Percentiles rank a stretch among this genome's conserved stretches.
phyloP scores from a whole-genome alignment of 2,329 filamentous ascomycete genomes.

The Venturia nashicola region DNA sequence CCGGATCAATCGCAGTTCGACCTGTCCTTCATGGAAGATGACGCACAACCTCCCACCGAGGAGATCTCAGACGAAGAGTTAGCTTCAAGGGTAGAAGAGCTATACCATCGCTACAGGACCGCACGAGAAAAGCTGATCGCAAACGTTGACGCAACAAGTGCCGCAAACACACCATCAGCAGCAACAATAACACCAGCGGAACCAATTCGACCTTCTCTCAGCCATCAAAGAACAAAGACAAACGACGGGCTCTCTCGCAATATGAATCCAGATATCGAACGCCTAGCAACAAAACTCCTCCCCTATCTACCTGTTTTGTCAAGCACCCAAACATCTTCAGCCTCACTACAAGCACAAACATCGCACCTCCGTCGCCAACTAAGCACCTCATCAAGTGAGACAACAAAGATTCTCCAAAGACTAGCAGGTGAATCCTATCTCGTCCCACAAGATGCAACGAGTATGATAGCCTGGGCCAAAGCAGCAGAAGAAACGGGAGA shows the following conservation, averaged over 20 bases:
- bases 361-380: conserved; percentile 23
- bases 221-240: background rate
- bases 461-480: conserved; percentile 10
- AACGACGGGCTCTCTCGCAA: background rate
- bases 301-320: conserved; percentile 20
- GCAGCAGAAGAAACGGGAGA: conserved; percentile 8
- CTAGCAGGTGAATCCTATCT: conserved; percentile 27
- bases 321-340: conserved; percentile 17
- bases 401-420: conserved; percentile 19
- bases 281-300: conserved; percentile 16
- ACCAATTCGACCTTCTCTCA: background rate
- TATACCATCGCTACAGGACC: conserved; percentile 21
- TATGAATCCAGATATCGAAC: background rate
- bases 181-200: background rate
- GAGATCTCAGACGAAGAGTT: conserved; percentile 15
- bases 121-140: conserved; percentile 11
- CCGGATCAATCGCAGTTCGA: conserved; percentile 18
- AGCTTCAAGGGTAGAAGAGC: conserved; percentile 14
- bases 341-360: conserved; percentile 21
- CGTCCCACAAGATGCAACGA: conserved; percentile 18
- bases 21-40: conserved; percentile 8
- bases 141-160: conserved; percentile 3
- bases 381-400: conserved; percentile 19
- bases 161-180: background rate
- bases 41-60: conserved; percentile 11